Evolutionary conservation across 805 yeast species (phyloP).

Genomic region (Candida hungchunana): DNA sequence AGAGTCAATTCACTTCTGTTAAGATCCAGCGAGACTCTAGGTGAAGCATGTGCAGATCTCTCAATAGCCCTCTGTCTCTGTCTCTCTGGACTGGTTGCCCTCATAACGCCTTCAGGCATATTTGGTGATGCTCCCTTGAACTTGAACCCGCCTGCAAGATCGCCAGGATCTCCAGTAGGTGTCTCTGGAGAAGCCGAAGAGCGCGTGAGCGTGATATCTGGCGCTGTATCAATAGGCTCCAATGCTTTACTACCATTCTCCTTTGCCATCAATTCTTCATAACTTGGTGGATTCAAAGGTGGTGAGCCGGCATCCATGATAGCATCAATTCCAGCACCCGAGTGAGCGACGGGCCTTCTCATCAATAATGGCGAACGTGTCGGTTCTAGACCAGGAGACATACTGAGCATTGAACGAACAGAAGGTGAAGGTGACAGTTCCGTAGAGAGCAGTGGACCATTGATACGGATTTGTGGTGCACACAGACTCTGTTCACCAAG

Average conservation of each 20-base stretch:
- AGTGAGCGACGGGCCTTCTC: background rate
- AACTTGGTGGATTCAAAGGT: constrained; percentile 34
- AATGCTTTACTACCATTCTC: constrained; percentile 7
- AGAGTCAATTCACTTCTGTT: constrained; percentile 11
- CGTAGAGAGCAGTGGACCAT: no score
- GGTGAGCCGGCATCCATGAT: constrained; percentile 17
- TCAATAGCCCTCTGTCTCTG: constrained; percentile 19
- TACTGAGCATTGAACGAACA: background rate
- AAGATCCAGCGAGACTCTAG: constrained; percentile 16
- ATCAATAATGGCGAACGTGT: background rate
- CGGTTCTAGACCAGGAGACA: background rate
- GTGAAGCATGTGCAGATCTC: constrained; percentile 16
- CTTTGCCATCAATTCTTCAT: constrained; percentile 26
- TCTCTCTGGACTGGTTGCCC: constrained; percentile 29
- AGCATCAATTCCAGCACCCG: constrained; percentile 15
- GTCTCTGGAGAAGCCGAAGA: constrained; percentile 13
- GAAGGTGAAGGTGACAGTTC: no score
- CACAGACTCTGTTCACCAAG: no score
- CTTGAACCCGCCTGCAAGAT: constrained; percentile 28
- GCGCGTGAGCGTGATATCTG: constrained; percentile 16
- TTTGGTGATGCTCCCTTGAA: constrained; percentile 31
- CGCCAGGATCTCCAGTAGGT: constrained; percentile 21
- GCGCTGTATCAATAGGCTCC: constrained; percentile 2
- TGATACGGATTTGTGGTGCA: no score
- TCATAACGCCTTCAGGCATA: constrained; percentile 32